A percentile compares a stretch with the other conserved stretches of the same genome.
Evolutionary conservation across 495 filamentous ascomycete genomes (phyloP).

Genomic region (Tuber umbilicatum): DNA sequence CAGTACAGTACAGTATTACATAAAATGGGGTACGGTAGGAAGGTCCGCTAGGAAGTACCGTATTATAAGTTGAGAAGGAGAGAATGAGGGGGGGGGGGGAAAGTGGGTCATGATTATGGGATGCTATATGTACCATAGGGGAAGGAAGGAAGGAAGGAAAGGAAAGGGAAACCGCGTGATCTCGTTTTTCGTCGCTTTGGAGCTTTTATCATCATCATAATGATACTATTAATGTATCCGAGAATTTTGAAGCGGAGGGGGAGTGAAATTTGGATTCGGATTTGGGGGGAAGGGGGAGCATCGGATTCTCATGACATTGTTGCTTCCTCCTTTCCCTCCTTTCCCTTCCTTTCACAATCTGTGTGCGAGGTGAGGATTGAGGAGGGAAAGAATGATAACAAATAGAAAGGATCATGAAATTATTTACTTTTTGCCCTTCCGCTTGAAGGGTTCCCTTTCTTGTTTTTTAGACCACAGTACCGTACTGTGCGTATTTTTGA

Average conservation of each 20-base stretch:
- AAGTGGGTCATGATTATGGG: background rate
- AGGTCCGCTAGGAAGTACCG: background rate
- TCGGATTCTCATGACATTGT: background rate
- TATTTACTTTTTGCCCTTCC: slow-evolving; percentile 2
- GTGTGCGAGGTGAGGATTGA: background rate
- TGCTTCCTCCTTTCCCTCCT: background rate
- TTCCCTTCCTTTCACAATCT: background rate
- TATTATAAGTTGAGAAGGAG: no score
- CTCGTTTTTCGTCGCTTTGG: background rate
- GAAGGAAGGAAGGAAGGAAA: background rate
- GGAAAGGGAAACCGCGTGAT: slow-evolving; percentile 1
- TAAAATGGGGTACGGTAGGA: background rate
- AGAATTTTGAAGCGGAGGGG: background rate
- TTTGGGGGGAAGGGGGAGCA: background rate
- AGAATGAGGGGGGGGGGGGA: background rate
- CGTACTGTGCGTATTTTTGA: background rate
- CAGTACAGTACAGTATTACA: no score
- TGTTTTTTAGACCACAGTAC: no score
- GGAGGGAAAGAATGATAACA: background rate
- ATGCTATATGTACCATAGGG: background rate
- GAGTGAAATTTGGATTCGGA: background rate
- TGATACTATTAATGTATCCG: no score
- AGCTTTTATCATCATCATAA: background rate
- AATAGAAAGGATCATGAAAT: slow-evolving; percentile 7
- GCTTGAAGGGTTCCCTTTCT: background rate